These are phyloP conservation scores for Gossypium schwendimanii DNA, from an alignment of 441 rosid genomes.

Conservation along the genomic window DNA sequence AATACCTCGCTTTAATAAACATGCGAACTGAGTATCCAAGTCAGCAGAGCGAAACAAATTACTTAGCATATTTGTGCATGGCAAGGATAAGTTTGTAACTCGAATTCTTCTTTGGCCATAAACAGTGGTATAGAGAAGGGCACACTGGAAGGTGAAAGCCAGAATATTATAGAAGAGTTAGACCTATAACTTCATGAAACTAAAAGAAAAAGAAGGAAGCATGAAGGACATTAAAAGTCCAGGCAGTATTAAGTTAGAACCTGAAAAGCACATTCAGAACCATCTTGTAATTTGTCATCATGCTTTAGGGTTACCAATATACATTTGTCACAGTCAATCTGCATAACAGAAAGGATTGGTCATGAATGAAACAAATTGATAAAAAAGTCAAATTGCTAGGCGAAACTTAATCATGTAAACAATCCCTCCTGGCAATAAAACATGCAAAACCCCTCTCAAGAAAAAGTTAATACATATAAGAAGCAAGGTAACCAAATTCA, in stretches of 20 bases:
- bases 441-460: not conserved
- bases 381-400: not conserved
- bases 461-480: not conserved
- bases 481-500: not conserved
- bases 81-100: conserved; percentile 74
- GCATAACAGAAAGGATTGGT: conserved; percentile 27
- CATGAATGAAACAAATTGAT: conserved; percentile 14
- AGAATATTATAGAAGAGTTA: conserved; percentile 16
- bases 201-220: conserved; percentile 7
- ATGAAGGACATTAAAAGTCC: not conserved
- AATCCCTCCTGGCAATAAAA: not conserved
- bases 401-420: not conserved
- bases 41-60: conserved; percentile 88
- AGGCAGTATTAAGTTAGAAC: conserved; percentile 25
- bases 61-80: conserved; percentile 82
- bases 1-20: conserved; percentile 94
- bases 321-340: conserved; percentile 98
- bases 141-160: conserved; percentile 49
- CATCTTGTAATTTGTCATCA: conserved; percentile 96
- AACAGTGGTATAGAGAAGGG: conserved; percentile 78
- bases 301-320: conserved; percentile 91
- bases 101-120: conserved; percentile 97
- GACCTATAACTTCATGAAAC: conserved; percentile 7
- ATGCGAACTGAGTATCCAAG: conserved; percentile 83
- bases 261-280: conserved; percentile 93